Percentiles rank a stretch among this genome's conserved stretches.
These are phyloP conservation scores for Botrytis cinerea DNA, from an alignment of 2,329 filamentous ascomycete species.

Conservation along the genomic window DNA sequence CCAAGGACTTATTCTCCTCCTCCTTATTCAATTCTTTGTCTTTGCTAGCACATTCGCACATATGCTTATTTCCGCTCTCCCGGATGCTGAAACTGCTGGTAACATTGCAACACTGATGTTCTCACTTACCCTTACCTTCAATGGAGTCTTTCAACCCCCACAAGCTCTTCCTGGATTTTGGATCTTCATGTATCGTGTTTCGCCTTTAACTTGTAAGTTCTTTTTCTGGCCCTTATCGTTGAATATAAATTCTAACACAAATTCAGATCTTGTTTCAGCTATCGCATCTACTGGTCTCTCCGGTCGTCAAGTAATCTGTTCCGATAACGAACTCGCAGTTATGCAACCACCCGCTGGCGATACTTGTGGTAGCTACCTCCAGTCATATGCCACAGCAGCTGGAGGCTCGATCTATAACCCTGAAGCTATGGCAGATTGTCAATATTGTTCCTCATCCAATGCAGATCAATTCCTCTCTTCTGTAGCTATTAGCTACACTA, in stretches of 20 bases:
- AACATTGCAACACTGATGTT: slow-evolving; percentile 79
- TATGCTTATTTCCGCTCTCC: slow-evolving; percentile 74
- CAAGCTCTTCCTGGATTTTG: slow-evolving; percentile 70
- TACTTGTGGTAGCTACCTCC: slow-evolving; percentile 63
- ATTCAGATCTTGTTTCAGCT: slow-evolving; percentile 66
- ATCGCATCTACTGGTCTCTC: slow-evolving; percentile 72
- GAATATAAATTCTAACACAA: slow-evolving; percentile 36
- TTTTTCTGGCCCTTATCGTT: not conserved
- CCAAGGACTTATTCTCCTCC: slow-evolving; percentile 70
- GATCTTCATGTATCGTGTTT: slow-evolving; percentile 83
- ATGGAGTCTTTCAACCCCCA: slow-evolving; percentile 70
- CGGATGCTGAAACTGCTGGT: slow-evolving; percentile 73
- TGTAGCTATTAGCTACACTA: slow-evolving; percentile 54
- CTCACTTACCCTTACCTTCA: slow-evolving; percentile 73
- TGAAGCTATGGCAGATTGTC: slow-evolving; percentile 52
- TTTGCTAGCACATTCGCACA: slow-evolving; percentile 84
- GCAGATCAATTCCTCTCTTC: slow-evolving; percentile 52
- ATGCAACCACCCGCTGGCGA: slow-evolving; percentile 60
- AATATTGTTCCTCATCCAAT: slow-evolving; percentile 59
- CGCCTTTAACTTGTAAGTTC: slow-evolving; percentile 45
- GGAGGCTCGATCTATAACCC: slow-evolving; percentile 58
- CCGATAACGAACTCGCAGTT: slow-evolving; percentile 65
- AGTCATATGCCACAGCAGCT: slow-evolving; percentile 48
- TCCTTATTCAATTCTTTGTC: slow-evolving; percentile 73
- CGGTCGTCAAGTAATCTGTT: slow-evolving; percentile 65